Percentiles rank a stretch among this genome's conserved stretches.
Evolutionary conservation across 2,329 filamentous ascomycete species (phyloP).

Genomic region (Diaporthe batatas): DNA sequence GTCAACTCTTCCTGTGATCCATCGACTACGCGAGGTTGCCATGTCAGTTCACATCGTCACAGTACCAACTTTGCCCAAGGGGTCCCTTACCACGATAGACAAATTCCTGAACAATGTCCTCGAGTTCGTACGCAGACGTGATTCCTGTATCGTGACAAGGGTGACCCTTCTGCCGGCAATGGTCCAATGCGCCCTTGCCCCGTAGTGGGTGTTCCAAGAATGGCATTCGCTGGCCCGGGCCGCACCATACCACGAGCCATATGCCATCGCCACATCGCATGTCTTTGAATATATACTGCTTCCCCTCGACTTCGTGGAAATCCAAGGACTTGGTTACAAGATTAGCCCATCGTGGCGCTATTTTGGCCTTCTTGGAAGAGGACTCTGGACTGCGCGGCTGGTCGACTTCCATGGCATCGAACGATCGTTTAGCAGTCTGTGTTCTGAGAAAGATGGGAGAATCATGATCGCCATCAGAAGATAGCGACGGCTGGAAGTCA

Average conservation of each 20-base stretch:
- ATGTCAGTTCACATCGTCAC: background rate
- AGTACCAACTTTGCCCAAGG: background rate
- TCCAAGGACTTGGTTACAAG: background rate
- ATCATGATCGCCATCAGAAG: background rate
- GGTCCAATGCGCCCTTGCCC: background rate
- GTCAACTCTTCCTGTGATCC: background rate
- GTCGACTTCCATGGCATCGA: background rate
- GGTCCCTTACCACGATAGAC: conserved; percentile 14
- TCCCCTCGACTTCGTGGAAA: background rate
- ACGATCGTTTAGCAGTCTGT: background rate
- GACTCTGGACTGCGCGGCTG: background rate
- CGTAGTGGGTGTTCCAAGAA: conserved; percentile 9
- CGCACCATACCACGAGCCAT: conserved; percentile 16
- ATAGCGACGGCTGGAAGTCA: background rate
- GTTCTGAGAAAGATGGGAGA: background rate
- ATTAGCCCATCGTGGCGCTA: background rate
- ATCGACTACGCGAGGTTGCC: background rate
- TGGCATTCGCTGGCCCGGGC: background rate
- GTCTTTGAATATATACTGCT: conserved; percentile 32
- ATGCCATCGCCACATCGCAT: conserved; percentile 4
- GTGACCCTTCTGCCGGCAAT: background rate
- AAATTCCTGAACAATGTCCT: background rate
- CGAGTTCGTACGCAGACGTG: background rate
- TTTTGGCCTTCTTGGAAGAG: conserved; percentile 15
- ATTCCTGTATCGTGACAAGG: background rate